Evolutionary conservation across 2,329 filamentous ascomycete genomes (phyloP), one percentile per base, ranked within the genome.

Genomic region (Hansfordia pulvinata): DNA sequence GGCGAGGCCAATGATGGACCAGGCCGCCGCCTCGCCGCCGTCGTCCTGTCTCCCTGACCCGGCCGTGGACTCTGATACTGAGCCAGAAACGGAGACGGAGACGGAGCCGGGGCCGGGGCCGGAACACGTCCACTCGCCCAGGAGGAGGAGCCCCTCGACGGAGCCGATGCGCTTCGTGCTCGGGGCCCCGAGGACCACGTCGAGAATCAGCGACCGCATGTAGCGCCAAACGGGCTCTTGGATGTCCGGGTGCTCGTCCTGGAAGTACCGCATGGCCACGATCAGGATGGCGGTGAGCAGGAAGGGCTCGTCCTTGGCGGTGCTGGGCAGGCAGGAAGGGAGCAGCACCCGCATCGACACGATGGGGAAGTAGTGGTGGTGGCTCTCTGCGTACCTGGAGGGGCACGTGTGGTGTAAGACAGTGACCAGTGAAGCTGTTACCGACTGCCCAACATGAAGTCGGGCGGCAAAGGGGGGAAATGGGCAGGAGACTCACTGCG

Each of bases 1-100:
- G 3, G 77, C 77, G 12, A 76, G 63, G 2, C 77, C 77, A 5
- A 81, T 74, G 38, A 81, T 72, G 76, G 82, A 82, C 77, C 77
- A 83, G 0, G 76, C 75, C n/a, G n/a, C n/a, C n/a, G n/a, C n/a
- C n/a, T n/a, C n/a, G 17, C 77, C 75, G 23, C 77, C 65, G 38
- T 83, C 76, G 42, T 82, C 77, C 44, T 82, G 76, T n/a, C n/a
- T n/a, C n/a, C n/a, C n/a, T n/a, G n/a, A n/a, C n/a, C n/a, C n/a
- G n/a, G n/a, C n/a, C n/a, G n/a, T n/a, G n/a, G n/a, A n/a, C n/a
- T n/a, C n/a, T n/a, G n/a, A n/a, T n/a, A n/a, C n/a, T n/a, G n/a
- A n/a, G n/a, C n/a, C n/a, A n/a, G n/a, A n/a, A n/a, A n/a, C n/a
- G n/a, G n/a, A n/a, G n/a, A n/a, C n/a, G n/a, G n/a, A n/a, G n/a